Conservation (phyloP, 2,329 filamentous ascomycete genomes). For the Ophiostoma ips region DNA sequence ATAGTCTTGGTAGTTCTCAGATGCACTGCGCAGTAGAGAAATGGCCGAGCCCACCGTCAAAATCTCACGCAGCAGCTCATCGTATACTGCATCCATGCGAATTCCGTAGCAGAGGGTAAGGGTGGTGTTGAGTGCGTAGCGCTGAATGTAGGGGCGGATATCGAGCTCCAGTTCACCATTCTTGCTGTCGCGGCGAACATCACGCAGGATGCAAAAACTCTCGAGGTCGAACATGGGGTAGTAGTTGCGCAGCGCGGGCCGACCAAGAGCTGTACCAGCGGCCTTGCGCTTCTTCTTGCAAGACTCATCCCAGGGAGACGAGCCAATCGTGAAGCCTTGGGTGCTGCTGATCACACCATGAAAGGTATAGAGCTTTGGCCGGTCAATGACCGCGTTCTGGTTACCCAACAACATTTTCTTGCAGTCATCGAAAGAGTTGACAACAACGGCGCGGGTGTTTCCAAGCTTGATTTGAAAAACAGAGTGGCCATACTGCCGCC, state of each 20-base stretch:
- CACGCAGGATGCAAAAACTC: constrained; percentile 55
- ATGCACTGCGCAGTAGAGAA: constrained; percentile 56
- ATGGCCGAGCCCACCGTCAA: constrained; percentile 62
- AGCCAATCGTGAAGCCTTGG: constrained; percentile 71
- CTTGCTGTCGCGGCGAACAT: constrained; percentile 49
- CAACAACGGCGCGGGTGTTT: constrained; percentile 61
- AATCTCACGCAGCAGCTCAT: constrained; percentile 57
- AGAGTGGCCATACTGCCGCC: constrained; percentile 41
- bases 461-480: constrained; percentile 57
- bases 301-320: constrained; percentile 71
- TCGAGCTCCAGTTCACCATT: constrained; percentile 40
- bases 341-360: constrained; percentile 65
- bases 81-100: constrained; percentile 40
- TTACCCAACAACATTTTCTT: constrained; percentile 65
- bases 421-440: constrained; percentile 65
- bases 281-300: constrained; percentile 67
- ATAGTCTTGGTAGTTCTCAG: constrained; percentile 59
- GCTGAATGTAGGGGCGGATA: constrained; percentile 58
- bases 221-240: constrained; percentile 75
- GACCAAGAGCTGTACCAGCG: constrained; percentile 64
- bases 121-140: constrained; percentile 63
- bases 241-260: constrained; percentile 55
- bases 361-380: constrained; percentile 69
- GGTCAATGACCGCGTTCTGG: constrained; percentile 63
- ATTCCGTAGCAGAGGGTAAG: constrained; percentile 69